Evolutionary conservation across 1,139 yeast species (phyloP), one percentile per base, ranked within the genome.

Genomic region (Lodderomyces pseudojiufengensis): DNA sequence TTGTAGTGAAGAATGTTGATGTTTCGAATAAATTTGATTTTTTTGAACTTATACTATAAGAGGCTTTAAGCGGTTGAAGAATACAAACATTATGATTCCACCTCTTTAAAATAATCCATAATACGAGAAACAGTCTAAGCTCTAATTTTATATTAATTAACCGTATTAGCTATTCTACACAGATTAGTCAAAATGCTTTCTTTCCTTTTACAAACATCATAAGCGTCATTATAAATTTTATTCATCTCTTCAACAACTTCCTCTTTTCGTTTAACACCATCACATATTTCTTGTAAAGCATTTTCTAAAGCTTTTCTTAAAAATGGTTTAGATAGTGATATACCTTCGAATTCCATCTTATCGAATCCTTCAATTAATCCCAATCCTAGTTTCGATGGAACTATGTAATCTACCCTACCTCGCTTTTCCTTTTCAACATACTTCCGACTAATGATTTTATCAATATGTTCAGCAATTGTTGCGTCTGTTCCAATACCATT

Each of bases 401-500:
- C 63, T 15, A 92, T 44, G 61, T 63, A 40, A 62, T 74, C 47
- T 52, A 46, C 56, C 29, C 49, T 43, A 37, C 65, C 51, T 21
- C 59, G 55, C 44, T 59, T 67, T 47, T 37, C 63, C 46, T 81
- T 80, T 11, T 63, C 61, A 3, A 85, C 78, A 51, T 90, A 94
- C 23, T 79, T 77, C 37, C 98, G 62, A 9, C 58, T 57, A 18
- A 74, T 62, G 31, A 94, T 80, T 52, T 85, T 90, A 42, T 84
- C 90, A 26, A 94, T 92, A 57, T 94, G 99, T 30, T 92, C 98
- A 0, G 98, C 98, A 63, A 94, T 94, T 0, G 99, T 94, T 1
- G 99, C 98, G 64, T 94, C 99, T 0, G 99, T 94, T 1, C 99
- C 99, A 33, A 94, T 94, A 0, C 97, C 97, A 59, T 94, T 94